phyloP scores from a whole-genome alignment of 768 basidiomycete genomes.

The Phylloporus arenicola region DNA sequence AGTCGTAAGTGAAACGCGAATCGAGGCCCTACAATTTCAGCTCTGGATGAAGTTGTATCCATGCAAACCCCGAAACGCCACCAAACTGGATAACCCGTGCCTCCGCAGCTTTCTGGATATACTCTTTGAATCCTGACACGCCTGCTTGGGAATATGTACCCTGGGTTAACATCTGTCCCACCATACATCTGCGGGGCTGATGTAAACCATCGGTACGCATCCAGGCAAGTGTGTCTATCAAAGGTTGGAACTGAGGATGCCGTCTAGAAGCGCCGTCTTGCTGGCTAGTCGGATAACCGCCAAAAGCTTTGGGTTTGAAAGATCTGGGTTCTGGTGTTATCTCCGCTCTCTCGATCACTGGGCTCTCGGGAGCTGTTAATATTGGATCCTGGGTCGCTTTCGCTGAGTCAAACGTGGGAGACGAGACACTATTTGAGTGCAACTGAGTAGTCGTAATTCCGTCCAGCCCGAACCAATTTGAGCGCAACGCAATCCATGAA shows the following conservation, averaged over 20 bases:
- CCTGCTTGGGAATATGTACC: constrained; percentile 36
- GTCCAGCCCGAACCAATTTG: constrained; percentile 15
- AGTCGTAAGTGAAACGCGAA: constrained; percentile 6
- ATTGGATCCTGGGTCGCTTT: constrained; percentile 2
- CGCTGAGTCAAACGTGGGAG: constrained; percentile 14
- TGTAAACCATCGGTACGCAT: constrained; percentile 30
- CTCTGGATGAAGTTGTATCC: constrained; percentile 31
- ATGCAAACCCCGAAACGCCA: constrained; percentile 32
- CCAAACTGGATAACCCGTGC: constrained; percentile 38
- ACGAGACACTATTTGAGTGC: not conserved
- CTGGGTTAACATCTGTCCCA: constrained; percentile 32
- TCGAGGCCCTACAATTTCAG: constrained; percentile 10
- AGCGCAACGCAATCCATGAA: constrained; percentile 28
- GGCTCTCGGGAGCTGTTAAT: constrained; percentile 6
- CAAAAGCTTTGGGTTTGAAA: not conserved
- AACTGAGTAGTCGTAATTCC: not conserved
- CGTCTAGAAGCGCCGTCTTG: not conserved
- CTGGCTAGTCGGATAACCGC: not conserved
- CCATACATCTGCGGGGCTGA: constrained; percentile 33
- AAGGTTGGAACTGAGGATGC: constrained; percentile 15
- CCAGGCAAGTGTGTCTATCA: constrained; percentile 32
- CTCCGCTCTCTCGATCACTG: constrained; percentile 4
- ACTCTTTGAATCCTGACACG: constrained; percentile 38
- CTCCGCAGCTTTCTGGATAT: constrained; percentile 35
- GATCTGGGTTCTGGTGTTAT: not conserved